Conservation (phyloP, 495 filamentous ascomycete genomes). For the Echria macrotheca region DNA sequence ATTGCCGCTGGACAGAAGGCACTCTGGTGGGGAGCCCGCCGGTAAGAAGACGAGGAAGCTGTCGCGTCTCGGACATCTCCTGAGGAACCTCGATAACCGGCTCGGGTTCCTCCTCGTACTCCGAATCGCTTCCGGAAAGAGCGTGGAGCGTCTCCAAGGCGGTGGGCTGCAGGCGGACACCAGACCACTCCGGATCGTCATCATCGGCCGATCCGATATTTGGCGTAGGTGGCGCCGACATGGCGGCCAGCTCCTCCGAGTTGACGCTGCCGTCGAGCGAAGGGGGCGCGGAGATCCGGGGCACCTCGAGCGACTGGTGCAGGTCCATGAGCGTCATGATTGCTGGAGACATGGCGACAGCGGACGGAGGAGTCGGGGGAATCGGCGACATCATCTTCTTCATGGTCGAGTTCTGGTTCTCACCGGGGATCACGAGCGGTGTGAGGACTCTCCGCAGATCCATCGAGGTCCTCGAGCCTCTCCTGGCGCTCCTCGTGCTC, state of each 20-base stretch:
- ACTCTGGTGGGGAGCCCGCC: constrained; percentile 20
- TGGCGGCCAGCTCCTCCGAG: constrained; percentile 73
- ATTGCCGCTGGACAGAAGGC: constrained; percentile 38
- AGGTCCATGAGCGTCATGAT: constrained; percentile 59
- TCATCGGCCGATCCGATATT: constrained; percentile 55
- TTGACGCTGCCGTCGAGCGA: constrained; percentile 84
- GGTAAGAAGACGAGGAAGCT: constrained; percentile 35
- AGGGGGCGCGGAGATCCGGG: constrained; percentile 71
- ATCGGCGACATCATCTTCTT: constrained; percentile 55
- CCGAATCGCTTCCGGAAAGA: constrained; percentile 54
- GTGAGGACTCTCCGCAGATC: constrained; percentile 49
- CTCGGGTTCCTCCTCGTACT: constrained; percentile 45
- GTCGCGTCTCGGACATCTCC: constrained; percentile 37
- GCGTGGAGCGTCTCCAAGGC: constrained; percentile 74
- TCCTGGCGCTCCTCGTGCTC: constrained; percentile 22
- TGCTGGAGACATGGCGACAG: constrained; percentile 72
- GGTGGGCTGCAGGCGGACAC: constrained; percentile 68
- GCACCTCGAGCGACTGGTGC: constrained; percentile 51
- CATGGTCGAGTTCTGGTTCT: constrained; percentile 18
- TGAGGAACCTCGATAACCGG: constrained; percentile 47
- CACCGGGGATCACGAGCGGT: constrained; percentile 63
- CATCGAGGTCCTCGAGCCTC: constrained; percentile 20
- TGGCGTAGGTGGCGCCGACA: constrained; percentile 78
- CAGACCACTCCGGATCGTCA: constrained; percentile 49
- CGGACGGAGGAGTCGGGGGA: constrained; percentile 68